Base-by-base conservation (phyloP, 805 yeast species). In the Maudiozyma saulgeensis region DNA sequence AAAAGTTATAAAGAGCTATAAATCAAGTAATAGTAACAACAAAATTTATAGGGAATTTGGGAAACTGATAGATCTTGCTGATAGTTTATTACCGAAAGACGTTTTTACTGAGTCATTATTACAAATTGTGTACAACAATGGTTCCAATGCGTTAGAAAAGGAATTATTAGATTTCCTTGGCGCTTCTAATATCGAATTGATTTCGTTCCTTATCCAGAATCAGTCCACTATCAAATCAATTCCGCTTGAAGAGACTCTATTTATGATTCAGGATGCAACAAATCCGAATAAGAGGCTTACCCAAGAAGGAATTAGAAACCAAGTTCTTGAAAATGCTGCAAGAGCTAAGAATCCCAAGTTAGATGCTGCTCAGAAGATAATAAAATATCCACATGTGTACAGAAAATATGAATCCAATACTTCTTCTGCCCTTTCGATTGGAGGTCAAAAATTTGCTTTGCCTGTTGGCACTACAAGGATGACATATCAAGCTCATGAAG, bases 301-400 rank as follows among this genome's bases (percentile, higher is more conserved):
- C 0, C 75, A 78, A 1, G 77, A 73, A 45, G 82, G 81, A 47
- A 73, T 84, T 47, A 76, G 73, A 19, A 72, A 73, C 19, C 77
- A 78, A 52, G 77, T 80, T 6, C 62, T 70, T 18, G 72, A 73
- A 34, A 82, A 80, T 56, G 74, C 74, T 2, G 67, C 71, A 47
- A 66, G 62, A 21, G 76, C 81, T 0, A 77, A 74, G 56, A 77
- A 76, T 56, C 73, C 72, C 45, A 68, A 70, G 21, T 59, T 82
- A 16, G 72, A 71, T 13, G 77, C 80, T 1, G 76, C 73, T 35
- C 58, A 65, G 13, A 62, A 71, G 4, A 72, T 69, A 38, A 75
- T 75, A 18, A 70, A 76, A 48, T 91, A 88, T 58, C 96, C 97
- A 0, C 96, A 95, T 67, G 97, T 93, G 1, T 93, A 75, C 65